These are phyloP conservation scores for Blastocystis sp. DNA, from an alignment of 352 stramenopile species.

Conservation along the genomic window DNA sequence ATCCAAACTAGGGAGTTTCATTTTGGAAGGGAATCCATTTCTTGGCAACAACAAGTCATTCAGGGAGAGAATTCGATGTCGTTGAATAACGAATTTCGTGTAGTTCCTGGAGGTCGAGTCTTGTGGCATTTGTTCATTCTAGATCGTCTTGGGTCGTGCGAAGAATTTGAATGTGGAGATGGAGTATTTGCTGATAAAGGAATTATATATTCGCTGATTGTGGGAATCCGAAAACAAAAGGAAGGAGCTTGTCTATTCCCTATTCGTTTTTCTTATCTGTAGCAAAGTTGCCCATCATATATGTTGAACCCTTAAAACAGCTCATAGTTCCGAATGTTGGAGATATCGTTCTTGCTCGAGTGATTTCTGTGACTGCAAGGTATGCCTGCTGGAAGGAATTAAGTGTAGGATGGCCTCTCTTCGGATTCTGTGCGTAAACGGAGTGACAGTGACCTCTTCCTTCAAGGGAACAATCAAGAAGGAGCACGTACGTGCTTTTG, in stretches of 20 bases:
- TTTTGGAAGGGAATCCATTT: background rate
- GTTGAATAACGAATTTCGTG: background rate
- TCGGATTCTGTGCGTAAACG: constrained; percentile 36
- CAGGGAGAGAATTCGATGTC: background rate
- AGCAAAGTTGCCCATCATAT: background rate
- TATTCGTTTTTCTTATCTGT: background rate
- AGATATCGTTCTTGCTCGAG: constrained; percentile 44
- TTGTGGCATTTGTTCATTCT: background rate
- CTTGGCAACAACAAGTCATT: background rate
- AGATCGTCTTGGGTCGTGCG: constrained; percentile 19
- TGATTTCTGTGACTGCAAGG: constrained; percentile 16
- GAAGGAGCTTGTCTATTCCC: background rate
- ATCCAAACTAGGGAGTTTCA: background rate
- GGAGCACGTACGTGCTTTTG: constrained; percentile 59
- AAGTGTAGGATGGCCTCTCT: constrained; percentile 31
- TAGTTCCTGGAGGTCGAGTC: constrained; percentile 39
- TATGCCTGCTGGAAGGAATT: background rate
- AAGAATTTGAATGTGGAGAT: constrained; percentile 14
- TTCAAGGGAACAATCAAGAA: constrained; percentile 57
- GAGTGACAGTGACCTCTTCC: background rate
- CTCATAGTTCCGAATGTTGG: constrained; percentile 48
- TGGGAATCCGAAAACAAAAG: background rate
- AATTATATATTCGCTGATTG: constrained; percentile 42
- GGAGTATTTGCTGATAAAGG: constrained; percentile 32
- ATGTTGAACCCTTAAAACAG: background rate